Base-by-base conservation (phyloP, 2,329 filamentous ascomycete genomes). In the Metarhizium sp. region DNA sequence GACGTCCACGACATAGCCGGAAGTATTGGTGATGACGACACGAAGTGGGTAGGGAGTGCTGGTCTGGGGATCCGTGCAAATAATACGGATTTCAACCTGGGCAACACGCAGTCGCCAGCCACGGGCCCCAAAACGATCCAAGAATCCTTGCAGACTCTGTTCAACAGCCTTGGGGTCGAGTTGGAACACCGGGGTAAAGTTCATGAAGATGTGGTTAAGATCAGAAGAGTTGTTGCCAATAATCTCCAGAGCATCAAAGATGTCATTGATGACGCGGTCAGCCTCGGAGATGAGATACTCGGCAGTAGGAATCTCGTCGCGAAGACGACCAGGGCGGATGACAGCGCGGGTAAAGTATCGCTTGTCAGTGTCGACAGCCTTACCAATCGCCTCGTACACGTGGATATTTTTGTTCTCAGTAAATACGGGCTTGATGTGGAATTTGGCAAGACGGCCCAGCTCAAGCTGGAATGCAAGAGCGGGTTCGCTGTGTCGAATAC, bases 131-230 rank as follows among this genome's bases (percentile, higher is more conserved):
- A 97, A 99, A 60, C 94, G 90, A 67, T 97, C 94, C 63, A 99
- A 78, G 84, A 99, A 99, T 55, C 92, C 92, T 67, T 88, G 90
- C 29, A 99, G 84, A 34, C 90, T 92, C 72, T 95, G 84, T 75
- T 97, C 91, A 16, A 99, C 90, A 75, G 96, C 90, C 57, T 84
- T 77, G 3, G 94, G 92, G 66, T 90, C 80, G 51, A 99, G 84
- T 69, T 91, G 90, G 85, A 99, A 97, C 57, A 96, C 89, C 10
- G 92, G 90, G 0, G 90, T 94, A 78, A 99, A 99, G 82, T 99
- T 97, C 80, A 99, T 94, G 79, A 99, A 99, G 80, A 99, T 94
- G 77, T 99, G 94, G 80, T 99, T 99, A 69, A 99, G 81, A 79
- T 99, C 94, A 52, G 94, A 96, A 77, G 95, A 95, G 78, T 96